phyloP scores from a whole-genome alignment of 1,139 yeast genomes.

The Pichia sp. region DNA sequence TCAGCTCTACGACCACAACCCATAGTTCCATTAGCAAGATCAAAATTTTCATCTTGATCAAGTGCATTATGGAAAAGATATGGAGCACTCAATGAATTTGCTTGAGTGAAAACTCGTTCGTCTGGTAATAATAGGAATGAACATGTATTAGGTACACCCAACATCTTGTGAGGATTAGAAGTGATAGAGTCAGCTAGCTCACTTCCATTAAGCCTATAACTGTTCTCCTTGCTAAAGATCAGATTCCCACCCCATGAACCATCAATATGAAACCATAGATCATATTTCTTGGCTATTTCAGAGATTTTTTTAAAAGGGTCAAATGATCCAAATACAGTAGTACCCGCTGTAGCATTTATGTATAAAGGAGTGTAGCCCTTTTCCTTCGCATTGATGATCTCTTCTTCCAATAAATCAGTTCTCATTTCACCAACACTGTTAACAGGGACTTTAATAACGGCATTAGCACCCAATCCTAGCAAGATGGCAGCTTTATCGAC shows the following conservation, averaged over 20 bases:
- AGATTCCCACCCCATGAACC: constrained; percentile 93
- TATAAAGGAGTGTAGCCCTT: constrained; percentile 68
- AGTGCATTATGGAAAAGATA: constrained; percentile 64
- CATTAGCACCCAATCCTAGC: constrained; percentile 59
- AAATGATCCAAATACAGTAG: constrained; percentile 81
- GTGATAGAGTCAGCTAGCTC: constrained; percentile 73
- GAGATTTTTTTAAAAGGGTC: constrained; percentile 59
- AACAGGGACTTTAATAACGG: constrained; percentile 60
- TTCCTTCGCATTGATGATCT: constrained; percentile 37
- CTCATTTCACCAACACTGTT: constrained; percentile 51
- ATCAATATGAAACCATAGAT: constrained; percentile 75
- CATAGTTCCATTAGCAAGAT: constrained; percentile 86
- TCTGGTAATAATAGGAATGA: constrained; percentile 72
- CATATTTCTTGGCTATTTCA: constrained; percentile 44
- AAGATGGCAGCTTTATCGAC: constrained; percentile 78
- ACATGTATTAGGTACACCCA: constrained; percentile 87
- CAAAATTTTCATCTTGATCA: constrained; percentile 52
- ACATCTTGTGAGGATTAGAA: constrained; percentile 81
- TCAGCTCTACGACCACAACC: constrained; percentile 89
- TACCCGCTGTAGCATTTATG: constrained; percentile 81
- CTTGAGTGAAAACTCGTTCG: constrained; percentile 54
- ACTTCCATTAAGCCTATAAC: constrained; percentile 46
- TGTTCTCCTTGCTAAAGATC: constrained; percentile 51
- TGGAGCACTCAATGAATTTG: constrained; percentile 75
- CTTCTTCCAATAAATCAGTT: constrained; percentile 37